Evolutionary conservation across 768 basidiomycete genomes (phyloP), one percentile per base, ranked within the genome.

Genomic region (Serendipita sp.): DNA sequence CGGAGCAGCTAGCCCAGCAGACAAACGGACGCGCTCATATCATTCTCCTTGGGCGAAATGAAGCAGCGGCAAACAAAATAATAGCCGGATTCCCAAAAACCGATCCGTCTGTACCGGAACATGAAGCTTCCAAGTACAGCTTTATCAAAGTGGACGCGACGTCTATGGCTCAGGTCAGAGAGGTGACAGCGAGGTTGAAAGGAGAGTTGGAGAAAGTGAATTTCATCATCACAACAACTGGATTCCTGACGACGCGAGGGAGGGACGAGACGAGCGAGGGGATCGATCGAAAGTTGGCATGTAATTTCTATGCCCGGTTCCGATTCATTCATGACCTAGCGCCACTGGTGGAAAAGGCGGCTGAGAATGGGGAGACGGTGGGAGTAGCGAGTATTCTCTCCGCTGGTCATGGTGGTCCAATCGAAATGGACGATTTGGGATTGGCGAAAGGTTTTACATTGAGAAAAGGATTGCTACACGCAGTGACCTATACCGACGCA

Each of bases 61-160:
- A 75, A 51, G 71, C 66, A 15, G 78, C 81, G 3, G 82, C 80
- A 1, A 75, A 81, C 37, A 63, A 69, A 18, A 77, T 81, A 66
- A 73, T 84, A 63, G 74, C 77, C 0, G 70, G 69, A 1, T 69
- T 82, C 58, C 78, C 79, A 1, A 47, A 68, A 66, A 72, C 74
- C 24, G 63, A 46, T 3, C n/a, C 64, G 16, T 60, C 66, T 38
- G 68, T 45, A 51, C 63, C 60, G 2, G 18, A 64, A 15, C 62
- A 66, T 41, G 68, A 53, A 53, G 69, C 47, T 45, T 66, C 63
- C 60, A 63, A 69, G 69, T 70, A 78, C 71, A 78, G 81, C 67
- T 83, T 82, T 69, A 74, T 82, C n/a, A 69, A 76, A 65, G 81
- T 81, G 73, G 82, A 83, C 51, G 77, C 75, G 3, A 74, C 77